These are phyloP conservation scores for Gnetum montanum DNA, from an alignment of 75 land plant species.

Conservation along the genomic window DNA sequence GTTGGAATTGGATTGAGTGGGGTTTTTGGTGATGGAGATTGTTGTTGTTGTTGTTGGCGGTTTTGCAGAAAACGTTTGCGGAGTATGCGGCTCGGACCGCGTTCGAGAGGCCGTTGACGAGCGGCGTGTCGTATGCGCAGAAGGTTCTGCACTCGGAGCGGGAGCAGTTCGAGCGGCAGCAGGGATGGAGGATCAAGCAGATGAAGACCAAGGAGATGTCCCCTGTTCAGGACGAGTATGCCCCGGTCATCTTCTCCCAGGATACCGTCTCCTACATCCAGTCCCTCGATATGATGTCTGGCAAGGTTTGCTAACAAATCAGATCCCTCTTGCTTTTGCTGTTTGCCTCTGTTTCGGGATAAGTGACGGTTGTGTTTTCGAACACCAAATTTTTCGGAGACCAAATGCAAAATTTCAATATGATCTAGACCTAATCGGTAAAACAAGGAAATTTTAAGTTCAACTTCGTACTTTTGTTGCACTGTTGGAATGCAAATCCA, in stretches of 20 bases:
- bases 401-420: too few species aligned
- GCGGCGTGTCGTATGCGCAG: conserved; percentile 92
- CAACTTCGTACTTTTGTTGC: too few species aligned
- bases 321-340: too few species aligned
- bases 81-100: conserved; percentile 75
- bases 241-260: conserved; percentile 85
- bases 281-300: conserved; percentile 80
- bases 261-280: conserved; percentile 57
- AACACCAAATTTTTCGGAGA: too few species aligned
- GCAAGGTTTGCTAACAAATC: conserved; percentile 65
- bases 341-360: too few species aligned
- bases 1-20: too few species aligned
- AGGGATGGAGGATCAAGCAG: conserved; percentile 79
- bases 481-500: too few species aligned
- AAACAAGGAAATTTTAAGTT: too few species aligned
- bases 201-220: conserved; percentile 47
- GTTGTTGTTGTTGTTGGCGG: too few species aligned
- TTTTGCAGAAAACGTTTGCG: conserved; percentile 75
- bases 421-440: too few species aligned
- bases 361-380: too few species aligned
- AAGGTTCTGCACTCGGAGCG: conserved; percentile 73
- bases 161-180: conserved; percentile 59
- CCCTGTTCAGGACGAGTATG: conserved; percentile 72
- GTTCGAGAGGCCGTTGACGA: conserved; percentile 91
- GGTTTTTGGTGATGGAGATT: too few species aligned